Base-by-base conservation (phyloP, 2,329 filamentous ascomycete species). In the Escovopsis weberi region DNA sequence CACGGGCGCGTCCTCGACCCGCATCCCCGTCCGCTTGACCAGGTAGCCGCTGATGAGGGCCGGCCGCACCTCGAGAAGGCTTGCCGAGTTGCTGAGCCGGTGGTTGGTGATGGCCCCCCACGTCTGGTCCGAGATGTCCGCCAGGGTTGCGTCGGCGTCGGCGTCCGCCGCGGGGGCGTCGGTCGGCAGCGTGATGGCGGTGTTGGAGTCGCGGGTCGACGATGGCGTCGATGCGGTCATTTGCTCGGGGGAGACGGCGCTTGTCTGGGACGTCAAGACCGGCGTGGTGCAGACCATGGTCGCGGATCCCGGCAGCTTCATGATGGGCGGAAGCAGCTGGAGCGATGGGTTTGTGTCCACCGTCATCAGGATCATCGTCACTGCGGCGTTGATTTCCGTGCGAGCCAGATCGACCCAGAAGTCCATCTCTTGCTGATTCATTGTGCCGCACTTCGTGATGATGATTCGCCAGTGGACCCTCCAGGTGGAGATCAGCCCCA, bases 401-500 rank as follows among this genome's bases (percentile, higher is more conserved):
- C 69, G 66, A 12, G 69, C 70, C 28, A 78, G 60, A 34, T 63
- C 62, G 12, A 66, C 64, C 77, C 75, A 81, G 39, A 68, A 64
- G 7, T 77, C 72, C 11, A 79, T 62, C 57, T 88, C 83, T 6
- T 75, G 69, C 28, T 69, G 65, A 26, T 81, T 75, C 72, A 86
- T 82, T 3, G 72, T 63, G 2, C 80, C 79, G 39, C 75, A 78
- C 58, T 83, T 83, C 32, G 81, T 78, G 46, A 93, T 72, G 46
- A 86, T 78, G 10, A 91, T 65, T 12, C 84, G 78, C 83, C 85
- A 89, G 44, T 80, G 77, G 0, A 88, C 77, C 51, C 78, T 80
- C 59, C 79, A 76, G 12, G 69, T 67, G 1, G 78, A 74, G 32
- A 87, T 75, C 30, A 89, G 72, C n/a, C 81, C 80, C 28, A 81